A percentile compares a stretch with the other conserved stretches of the same genome.
These are phyloP conservation scores for Rhodamnia argentea DNA, from an alignment of 345 rosid genomes.

Conservation along the genomic window DNA sequence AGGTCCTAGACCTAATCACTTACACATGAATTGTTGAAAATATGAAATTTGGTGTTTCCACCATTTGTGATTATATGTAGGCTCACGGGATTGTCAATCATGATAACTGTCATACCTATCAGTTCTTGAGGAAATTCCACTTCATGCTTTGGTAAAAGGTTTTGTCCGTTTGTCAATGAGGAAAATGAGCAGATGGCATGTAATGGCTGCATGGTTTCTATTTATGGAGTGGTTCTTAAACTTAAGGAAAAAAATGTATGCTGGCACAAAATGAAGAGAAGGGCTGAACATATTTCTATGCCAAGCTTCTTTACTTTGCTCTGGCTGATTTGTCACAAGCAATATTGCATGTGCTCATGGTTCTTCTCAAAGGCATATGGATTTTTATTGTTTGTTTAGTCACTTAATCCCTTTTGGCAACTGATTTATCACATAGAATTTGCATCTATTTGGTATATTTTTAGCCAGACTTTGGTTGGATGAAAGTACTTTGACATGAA, in stretches of 20 bases:
- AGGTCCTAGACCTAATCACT: background rate
- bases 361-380: background rate
- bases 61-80: background rate
- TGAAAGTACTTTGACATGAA: background rate
- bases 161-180: background rate
- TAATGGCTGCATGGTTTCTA: background rate
- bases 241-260: background rate
- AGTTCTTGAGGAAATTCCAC: background rate
- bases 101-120: background rate
- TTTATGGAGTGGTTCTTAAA: background rate
- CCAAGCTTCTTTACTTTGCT: background rate
- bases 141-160: background rate
- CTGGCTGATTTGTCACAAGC: no score
- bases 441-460: background rate
- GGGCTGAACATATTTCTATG: background rate
- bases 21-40: background rate
- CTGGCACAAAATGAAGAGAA: background rate
- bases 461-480: background rate
- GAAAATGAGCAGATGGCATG: background rate
- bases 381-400: background rate
- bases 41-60: background rate
- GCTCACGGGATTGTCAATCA: background rate
- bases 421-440: background rate
- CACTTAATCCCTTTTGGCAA: background rate
- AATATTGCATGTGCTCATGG: background rate